Base-by-base conservation (phyloP, 2,329 filamentous ascomycete genomes). In the Neonectria sp. region DNA sequence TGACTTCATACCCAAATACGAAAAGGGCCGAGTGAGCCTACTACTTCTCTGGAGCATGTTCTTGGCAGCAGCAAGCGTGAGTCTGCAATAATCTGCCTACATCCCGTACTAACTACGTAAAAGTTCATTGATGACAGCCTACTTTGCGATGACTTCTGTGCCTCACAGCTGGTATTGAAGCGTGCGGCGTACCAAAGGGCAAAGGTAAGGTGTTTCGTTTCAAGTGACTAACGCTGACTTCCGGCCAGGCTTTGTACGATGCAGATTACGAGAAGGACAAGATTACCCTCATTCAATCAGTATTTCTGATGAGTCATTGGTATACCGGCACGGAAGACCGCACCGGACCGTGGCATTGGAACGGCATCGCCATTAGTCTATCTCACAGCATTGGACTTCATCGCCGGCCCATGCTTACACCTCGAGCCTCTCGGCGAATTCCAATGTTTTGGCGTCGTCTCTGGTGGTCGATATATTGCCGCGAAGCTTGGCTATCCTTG, bases 281-380 rank as follows among this genome's bases (percentile, higher is more conserved):
- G 56, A 75, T 81, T 11, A 73, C 69, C 21, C 75, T 85, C 3
- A 79, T 85, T 17, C 83, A 85, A 69, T 78, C 83, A 0, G 78
- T 81, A 8, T 76, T 85, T 1, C 67, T 85, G 0, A 74, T 85
- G 58, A 79, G 79, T 8, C 83, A 82, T 60, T 85, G 80, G 78
- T 82, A 82, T 55, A 79, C 79, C 0, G 79, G 82, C 43, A 74
- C 79, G 0, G 80, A 84, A 55, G 81, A 84, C 55, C 78, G 82
- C 13, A 78, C 76, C 9, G 80, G 82, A 11, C 79, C 83, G 0
- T 85, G 82, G 83, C 82, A 84, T 61, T 85, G 83, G 83, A 81
- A 79, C 4, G 82, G 83, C n/a, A 77, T 82, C 27, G 82, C 83
- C 6, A 81, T 85, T 56, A 79, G 76, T 31, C 76, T 85, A 3